These are phyloP conservation scores for Apiospora sp. DNA, from an alignment of 2,329 filamentous ascomycete species.

Conservation along the genomic window DNA sequence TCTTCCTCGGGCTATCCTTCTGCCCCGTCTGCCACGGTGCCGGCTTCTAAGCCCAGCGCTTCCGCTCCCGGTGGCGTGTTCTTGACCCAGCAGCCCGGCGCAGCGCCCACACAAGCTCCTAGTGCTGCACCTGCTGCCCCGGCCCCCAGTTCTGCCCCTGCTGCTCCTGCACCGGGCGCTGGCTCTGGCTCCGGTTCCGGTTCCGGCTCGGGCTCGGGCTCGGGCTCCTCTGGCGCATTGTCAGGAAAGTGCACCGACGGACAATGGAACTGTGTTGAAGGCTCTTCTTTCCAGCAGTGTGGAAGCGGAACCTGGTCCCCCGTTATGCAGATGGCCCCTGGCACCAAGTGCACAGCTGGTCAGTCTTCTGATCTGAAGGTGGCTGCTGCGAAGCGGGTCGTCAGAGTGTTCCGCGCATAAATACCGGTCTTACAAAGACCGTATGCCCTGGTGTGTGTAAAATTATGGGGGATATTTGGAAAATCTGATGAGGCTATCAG, in stretches of 20 bases:
- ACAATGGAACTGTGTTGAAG: conserved; percentile 61
- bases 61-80: conserved; percentile 49
- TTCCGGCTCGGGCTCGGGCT: conserved; percentile 31
- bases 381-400: conserved; percentile 35
- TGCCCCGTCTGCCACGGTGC: too few species aligned
- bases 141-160: conserved; percentile 32
- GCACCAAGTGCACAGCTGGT: conserved; percentile 55
- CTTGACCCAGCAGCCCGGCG: conserved; percentile 42
- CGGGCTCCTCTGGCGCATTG: conserved; percentile 38
- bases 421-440: too few species aligned
- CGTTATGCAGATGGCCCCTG: conserved; percentile 50
- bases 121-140: conserved; percentile 33
- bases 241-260: conserved; percentile 58
- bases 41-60: conserved; percentile 33
- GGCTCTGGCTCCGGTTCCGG: conserved; percentile 33
- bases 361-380: conserved; percentile 50
- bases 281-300: conserved; percentile 62
- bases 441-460: too few species aligned
- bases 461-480: background rate
- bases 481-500: background rate
- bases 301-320: conserved; percentile 60
- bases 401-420: conserved; percentile 39
- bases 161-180: conserved; percentile 24
- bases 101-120: conserved; percentile 30
- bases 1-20: conserved; percentile 37